Percentiles rank a stretch among this genome's conserved stretches.
These are phyloP conservation scores for Xylaria nigripes DNA, from an alignment of 495 filamentous ascomycete species.

Conservation along the genomic window DNA sequence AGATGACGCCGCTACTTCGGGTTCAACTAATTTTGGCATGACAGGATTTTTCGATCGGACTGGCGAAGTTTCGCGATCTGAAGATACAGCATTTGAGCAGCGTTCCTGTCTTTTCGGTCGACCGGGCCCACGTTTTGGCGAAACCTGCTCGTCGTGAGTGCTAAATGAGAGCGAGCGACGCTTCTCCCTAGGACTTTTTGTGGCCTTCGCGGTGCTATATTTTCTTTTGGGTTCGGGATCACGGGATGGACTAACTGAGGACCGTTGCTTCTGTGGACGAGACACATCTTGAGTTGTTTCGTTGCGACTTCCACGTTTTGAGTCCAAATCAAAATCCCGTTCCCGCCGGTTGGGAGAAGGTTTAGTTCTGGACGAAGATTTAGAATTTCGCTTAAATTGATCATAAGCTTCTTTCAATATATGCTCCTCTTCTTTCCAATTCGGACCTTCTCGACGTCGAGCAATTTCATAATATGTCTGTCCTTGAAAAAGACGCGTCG, in stretches of 20 bases:
- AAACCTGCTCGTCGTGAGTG: constrained; percentile 34
- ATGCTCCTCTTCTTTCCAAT: constrained; percentile 85
- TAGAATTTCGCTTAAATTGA: constrained; percentile 44
- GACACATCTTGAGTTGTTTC: constrained; percentile 36
- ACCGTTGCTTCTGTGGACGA: constrained; percentile 38
- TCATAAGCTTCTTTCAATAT: constrained; percentile 74
- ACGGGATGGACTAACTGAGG: constrained; percentile 39
- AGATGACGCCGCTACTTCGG: constrained; percentile 41
- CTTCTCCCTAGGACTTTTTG: constrained; percentile 38
- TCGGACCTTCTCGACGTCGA: constrained; percentile 67
- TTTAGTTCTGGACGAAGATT: constrained; percentile 32
- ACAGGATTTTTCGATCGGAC: constrained; percentile 31
- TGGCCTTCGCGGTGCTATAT: constrained; percentile 22
- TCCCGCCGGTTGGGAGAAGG: constrained; percentile 48
- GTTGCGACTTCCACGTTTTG: constrained; percentile 39
- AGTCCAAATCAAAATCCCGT: constrained; percentile 49
- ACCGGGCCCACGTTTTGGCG: constrained; percentile 40
- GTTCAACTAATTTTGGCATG: constrained; percentile 40
- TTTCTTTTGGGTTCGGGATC: constrained; percentile 34
- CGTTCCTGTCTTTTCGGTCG: constrained; percentile 43
- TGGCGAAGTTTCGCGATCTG: constrained; percentile 47
- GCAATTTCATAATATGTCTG: constrained; percentile 80
- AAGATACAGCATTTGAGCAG: constrained; percentile 35
- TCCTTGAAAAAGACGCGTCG: constrained; percentile 60
- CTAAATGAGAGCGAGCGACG: constrained; percentile 30